phyloP scores from a whole-genome alignment of 176 grass and related monocot genomes.

The Areca catechu region DNA sequence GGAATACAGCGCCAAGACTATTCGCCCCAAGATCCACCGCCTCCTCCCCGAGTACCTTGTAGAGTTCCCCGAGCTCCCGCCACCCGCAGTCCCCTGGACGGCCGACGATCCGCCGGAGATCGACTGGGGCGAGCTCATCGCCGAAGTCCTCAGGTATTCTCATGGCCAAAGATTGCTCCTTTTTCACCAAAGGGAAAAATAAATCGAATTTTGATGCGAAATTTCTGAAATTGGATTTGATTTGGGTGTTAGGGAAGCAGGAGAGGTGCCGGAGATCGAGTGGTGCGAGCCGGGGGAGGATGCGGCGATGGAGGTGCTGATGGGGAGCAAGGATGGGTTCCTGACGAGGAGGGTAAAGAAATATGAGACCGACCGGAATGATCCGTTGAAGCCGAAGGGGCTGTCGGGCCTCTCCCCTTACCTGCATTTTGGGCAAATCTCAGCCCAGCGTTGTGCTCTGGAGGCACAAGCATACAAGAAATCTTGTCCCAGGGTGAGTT shows the following conservation, averaged over 20 bases:
- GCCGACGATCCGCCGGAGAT: constrained; percentile 33
- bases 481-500: constrained; percentile 49
- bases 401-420: constrained; percentile 74
- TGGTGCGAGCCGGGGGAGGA: constrained; percentile 77
- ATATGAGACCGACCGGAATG: constrained; percentile 56
- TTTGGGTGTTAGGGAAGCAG: constrained; percentile 39
- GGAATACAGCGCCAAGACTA: constrained; percentile 75
- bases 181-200: too few species aligned
- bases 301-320: constrained; percentile 48
- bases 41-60: constrained; percentile 59
- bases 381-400: constrained; percentile 60
- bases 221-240: not conserved
- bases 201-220: not conserved
- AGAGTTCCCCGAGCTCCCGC: constrained; percentile 44
- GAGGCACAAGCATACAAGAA: constrained; percentile 48
- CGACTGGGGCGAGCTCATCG: constrained; percentile 54
- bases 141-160: constrained; percentile 39
- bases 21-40: constrained; percentile 57
- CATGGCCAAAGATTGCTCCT: too few species aligned
- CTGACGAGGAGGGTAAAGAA: constrained; percentile 72
- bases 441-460: constrained; percentile 70
- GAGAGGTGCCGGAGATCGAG: constrained; percentile 63
- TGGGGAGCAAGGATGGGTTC: constrained; percentile 63
- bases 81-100: constrained; percentile 25
- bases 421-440: constrained; percentile 93